Percentiles rank a stretch among this genome's conserved stretches.
Evolutionary conservation across 2,329 filamentous ascomycete species (phyloP).

Genomic region (Alternaria solani): DNA sequence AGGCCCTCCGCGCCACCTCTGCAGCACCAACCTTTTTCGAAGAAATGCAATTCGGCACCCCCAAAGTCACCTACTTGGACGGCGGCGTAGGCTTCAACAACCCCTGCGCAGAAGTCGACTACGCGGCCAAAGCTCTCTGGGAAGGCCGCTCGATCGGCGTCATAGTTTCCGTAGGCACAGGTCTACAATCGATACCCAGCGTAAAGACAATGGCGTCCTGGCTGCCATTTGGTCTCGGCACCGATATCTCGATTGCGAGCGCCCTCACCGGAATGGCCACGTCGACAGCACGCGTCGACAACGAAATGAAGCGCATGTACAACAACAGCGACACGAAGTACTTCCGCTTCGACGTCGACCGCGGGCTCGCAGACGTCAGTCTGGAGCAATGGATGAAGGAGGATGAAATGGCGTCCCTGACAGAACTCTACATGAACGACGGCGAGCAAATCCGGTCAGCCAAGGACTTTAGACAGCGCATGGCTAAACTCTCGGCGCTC

Average conservation of each 20-base stretch:
- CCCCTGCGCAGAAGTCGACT: conserved; percentile 60
- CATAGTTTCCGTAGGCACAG: conserved; percentile 52
- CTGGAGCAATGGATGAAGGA: conserved; percentile 54
- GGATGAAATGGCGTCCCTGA: conserved; percentile 52
- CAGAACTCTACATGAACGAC: conserved; percentile 52
- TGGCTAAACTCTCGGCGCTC: conserved; percentile 49
- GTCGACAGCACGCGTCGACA: conserved; percentile 50
- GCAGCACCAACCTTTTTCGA: conserved; percentile 62
- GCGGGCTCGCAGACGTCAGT: conserved; percentile 49
- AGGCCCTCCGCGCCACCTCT: conserved; percentile 61
- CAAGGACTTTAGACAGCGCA: conserved; percentile 42
- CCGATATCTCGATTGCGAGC: conserved; percentile 48
- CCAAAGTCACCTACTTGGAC: conserved; percentile 59
- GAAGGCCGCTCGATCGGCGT: conserved; percentile 48
- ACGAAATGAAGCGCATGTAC: conserved; percentile 54
- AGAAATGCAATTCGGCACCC: conserved; percentile 59
- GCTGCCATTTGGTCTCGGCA: conserved; percentile 52
- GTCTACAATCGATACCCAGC: conserved; percentile 50
- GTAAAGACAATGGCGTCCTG: conserved; percentile 49
- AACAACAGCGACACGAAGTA: conserved; percentile 47
- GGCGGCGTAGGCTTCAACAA: conserved; percentile 61
- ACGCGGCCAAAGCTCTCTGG: conserved; percentile 55
- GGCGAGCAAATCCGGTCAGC: conserved; percentile 42
- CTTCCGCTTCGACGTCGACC: conserved; percentile 52
- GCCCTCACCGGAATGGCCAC: conserved; percentile 52